Conservation (phyloP, 345 rosid genomes). For the Cochlearia excelsa region DNA sequence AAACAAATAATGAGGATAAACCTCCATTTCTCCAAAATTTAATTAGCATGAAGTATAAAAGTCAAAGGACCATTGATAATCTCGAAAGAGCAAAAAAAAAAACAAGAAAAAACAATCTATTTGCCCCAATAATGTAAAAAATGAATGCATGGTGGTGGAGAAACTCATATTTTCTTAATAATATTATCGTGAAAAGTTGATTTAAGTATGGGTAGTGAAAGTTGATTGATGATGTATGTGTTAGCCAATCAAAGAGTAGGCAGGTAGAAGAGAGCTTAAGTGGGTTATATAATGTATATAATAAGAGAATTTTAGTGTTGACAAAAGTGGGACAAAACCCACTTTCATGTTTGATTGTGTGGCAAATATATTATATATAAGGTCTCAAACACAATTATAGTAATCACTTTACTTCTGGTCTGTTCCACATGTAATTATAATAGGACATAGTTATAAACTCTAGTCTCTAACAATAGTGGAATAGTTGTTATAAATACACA, state of each 20-base stretch:
- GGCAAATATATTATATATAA: background rate
- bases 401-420: background rate
- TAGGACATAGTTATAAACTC: too few species aligned
- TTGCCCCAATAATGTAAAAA: too few species aligned
- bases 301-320: constrained; percentile 26
- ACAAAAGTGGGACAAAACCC: constrained; percentile 30
- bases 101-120: too few species aligned
- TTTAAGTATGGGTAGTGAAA: constrained; percentile 19
- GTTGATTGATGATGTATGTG: constrained; percentile 14
- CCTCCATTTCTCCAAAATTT: too few species aligned
- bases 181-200: constrained; percentile 1
- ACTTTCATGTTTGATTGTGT: constrained; percentile 27
- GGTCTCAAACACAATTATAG: constrained; percentile 19
- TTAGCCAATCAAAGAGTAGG: constrained; percentile 8
- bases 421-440: background rate
- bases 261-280: constrained; percentile 11
- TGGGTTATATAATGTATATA: constrained; percentile 22
- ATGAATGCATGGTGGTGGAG: too few species aligned
- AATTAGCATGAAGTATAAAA: too few species aligned
- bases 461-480: too few species aligned
- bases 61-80: too few species aligned
- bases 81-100: too few species aligned
- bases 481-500: too few species aligned
- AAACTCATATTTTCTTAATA: background rate
- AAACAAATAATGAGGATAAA: too few species aligned